Conservation (phyloP, 78 protist genomes). For the Chrysochromulina tobinii region DNA sequence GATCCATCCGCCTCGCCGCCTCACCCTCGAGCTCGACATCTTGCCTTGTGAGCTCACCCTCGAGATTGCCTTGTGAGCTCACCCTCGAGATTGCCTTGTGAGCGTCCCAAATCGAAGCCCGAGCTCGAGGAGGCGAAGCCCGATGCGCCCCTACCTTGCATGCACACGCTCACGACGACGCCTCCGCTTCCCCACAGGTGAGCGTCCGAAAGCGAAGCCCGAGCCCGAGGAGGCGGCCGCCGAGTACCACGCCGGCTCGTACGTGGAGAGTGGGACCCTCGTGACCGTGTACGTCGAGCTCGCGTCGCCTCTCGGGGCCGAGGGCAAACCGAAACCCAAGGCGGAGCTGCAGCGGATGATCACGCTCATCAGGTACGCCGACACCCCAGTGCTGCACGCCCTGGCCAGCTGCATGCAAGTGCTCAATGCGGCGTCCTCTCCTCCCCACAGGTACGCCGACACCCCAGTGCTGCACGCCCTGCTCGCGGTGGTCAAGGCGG, state of each 20-base stretch:
- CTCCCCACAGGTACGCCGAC: not conserved
- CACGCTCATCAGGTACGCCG: not conserved
- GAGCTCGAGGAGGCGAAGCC: too few relatives aligned
- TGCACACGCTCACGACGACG: too few relatives aligned
- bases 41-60: not conserved
- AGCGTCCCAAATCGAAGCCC: too few relatives aligned
- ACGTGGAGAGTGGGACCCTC: not conserved
- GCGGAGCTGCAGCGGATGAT: not conserved
- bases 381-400: not conserved
- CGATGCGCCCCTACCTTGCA: too few relatives aligned
- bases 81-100: too few relatives aligned
- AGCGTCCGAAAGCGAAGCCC: not conserved
- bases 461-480: not conserved
- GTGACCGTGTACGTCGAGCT: not conserved
- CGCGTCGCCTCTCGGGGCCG: not conserved
- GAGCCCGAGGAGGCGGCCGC: not conserved
- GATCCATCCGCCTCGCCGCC: not conserved
- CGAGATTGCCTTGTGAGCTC: too few relatives aligned
- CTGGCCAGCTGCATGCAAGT: too few relatives aligned
- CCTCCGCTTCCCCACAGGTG: too few relatives aligned
- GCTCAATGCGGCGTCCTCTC: too few relatives aligned
- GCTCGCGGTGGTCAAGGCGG: not conserved
- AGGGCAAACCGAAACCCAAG: not conserved
- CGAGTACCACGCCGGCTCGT: not conserved
- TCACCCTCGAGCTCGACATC: not conserved